Evolutionary conservation across 2,329 filamentous ascomycete species (phyloP).

Genomic region (Macrophomina phaseolina): DNA sequence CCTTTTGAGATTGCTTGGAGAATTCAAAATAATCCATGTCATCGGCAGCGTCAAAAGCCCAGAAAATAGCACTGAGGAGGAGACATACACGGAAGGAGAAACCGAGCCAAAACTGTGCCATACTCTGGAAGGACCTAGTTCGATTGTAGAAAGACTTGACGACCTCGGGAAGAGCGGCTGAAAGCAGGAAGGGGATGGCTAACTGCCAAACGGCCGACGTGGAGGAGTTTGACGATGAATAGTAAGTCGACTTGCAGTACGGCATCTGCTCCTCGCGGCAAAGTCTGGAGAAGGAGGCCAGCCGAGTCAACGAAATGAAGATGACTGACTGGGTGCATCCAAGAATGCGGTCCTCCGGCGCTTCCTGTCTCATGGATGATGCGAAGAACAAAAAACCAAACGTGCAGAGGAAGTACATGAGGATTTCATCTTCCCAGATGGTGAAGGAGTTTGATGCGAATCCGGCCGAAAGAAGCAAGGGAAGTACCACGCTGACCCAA

Average conservation of each 20-base stretch:
- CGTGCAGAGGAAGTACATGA: slow-evolving; percentile 87
- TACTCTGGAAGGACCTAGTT: slow-evolving; percentile 87
- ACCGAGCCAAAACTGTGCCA: slow-evolving; percentile 83
- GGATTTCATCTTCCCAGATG: slow-evolving; percentile 96
- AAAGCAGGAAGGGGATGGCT: slow-evolving; percentile 75
- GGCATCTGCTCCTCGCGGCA: slow-evolving; percentile 99
- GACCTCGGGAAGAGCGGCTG: slow-evolving; percentile 72
- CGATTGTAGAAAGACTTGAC: slow-evolving; percentile 79
- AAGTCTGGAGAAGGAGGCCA: slow-evolving; percentile 86
- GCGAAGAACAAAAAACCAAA: slow-evolving; percentile 80
- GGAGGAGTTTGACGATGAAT: slow-evolving; percentile 87
- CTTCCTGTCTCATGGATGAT: slow-evolving; percentile 75
- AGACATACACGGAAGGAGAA: slow-evolving; percentile 78
- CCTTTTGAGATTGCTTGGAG: slow-evolving; percentile 69
- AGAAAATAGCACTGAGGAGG: slow-evolving; percentile 78
- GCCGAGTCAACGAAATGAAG: slow-evolving; percentile 78
- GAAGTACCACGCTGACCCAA: slow-evolving; percentile 82
- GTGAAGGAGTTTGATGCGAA: slow-evolving; percentile 98
- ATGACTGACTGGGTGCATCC: slow-evolving; percentile 84
- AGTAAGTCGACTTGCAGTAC: slow-evolving; percentile 93
- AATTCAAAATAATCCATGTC: slow-evolving; percentile 79
- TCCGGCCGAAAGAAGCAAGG: slow-evolving; percentile 84
- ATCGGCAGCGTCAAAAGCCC: slow-evolving; percentile 87
- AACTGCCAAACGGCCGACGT: slow-evolving; percentile 93
- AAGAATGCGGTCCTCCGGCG: slow-evolving; percentile 70